phyloP scores from a whole-genome alignment of 306 rosid species.

The Chamaecrista fasciculata region DNA sequence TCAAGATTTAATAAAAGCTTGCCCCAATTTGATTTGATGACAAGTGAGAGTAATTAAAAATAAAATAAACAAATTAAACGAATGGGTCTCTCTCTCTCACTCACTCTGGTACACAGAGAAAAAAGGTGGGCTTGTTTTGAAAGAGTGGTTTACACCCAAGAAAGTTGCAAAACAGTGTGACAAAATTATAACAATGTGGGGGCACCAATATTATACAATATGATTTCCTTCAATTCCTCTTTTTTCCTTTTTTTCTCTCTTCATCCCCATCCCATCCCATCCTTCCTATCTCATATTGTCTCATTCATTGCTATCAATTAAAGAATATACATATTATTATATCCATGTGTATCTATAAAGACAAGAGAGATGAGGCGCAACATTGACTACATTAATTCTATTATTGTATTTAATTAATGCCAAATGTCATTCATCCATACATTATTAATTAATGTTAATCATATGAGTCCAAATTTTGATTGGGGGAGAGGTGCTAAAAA shows the following conservation, averaged over 20 bases:
- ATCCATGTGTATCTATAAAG: neutral
- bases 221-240: neutral
- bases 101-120: neutral
- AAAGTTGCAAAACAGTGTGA: slow-evolving; percentile 31
- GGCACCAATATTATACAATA: slow-evolving; percentile 7
- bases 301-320: slow-evolving; percentile 13
- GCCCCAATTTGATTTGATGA: too few species aligned
- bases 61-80: neutral
- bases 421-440: neutral
- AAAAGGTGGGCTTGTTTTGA: slow-evolving; percentile 12
- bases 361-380: slow-evolving; percentile 23
- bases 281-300: slow-evolving; percentile 30
- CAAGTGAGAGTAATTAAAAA: too few species aligned
- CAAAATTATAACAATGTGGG: slow-evolving; percentile 27
- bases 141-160: slow-evolving; percentile 37
- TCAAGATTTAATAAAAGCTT: too few species aligned
- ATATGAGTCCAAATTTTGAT: slow-evolving; percentile 4
- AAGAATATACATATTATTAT: neutral
- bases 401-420: slow-evolving; percentile 29
- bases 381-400: slow-evolving; percentile 28
- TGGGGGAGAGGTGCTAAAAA: slow-evolving; percentile 24
- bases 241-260: neutral
- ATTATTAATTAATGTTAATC: neutral
- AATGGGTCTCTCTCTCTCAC: neutral
- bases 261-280: slow-evolving; percentile 19